phyloP scores from a whole-genome alignment of 2,329 filamentous ascomycete genomes.

The Fusarium oligoseptatum region DNA sequence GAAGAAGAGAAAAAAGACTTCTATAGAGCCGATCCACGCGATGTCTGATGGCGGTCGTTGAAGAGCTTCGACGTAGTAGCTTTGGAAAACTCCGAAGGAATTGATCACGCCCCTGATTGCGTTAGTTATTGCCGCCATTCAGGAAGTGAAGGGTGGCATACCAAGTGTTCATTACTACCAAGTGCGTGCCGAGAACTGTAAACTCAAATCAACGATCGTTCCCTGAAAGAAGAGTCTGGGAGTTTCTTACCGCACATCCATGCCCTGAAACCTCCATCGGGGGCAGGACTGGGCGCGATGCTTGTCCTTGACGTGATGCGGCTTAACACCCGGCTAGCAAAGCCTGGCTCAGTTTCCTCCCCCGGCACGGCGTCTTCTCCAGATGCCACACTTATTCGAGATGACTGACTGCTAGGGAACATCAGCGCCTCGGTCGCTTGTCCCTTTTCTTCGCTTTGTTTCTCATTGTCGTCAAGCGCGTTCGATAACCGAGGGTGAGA shows the following conservation, averaged over 20 bases:
- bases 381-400: not conserved
- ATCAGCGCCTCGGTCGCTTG: not conserved
- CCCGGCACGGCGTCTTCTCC: not conserved
- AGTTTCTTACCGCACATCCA: not conserved
- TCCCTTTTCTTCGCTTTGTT: not conserved
- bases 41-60: not conserved
- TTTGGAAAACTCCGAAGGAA: not conserved
- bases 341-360: not conserved
- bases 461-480: not conserved
- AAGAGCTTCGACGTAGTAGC: not conserved
- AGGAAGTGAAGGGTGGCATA: not conserved
- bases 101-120: not conserved
- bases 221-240: not conserved
- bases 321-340: not conserved
- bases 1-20: not conserved
- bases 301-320: not conserved
- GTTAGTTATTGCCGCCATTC: not conserved
- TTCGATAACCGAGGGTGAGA: not conserved
- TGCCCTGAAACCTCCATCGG: not conserved
- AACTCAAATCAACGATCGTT: not conserved
- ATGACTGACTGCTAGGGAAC: not conserved
- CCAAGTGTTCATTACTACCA: not conserved
- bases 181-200: not conserved
- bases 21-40: not conserved
- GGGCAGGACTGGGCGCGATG: not conserved